Evolutionary conservation across 2,329 filamentous ascomycete genomes (phyloP), one percentile per base, ranked within the genome.

Genomic region (Sordariomycetes sp.): DNA sequence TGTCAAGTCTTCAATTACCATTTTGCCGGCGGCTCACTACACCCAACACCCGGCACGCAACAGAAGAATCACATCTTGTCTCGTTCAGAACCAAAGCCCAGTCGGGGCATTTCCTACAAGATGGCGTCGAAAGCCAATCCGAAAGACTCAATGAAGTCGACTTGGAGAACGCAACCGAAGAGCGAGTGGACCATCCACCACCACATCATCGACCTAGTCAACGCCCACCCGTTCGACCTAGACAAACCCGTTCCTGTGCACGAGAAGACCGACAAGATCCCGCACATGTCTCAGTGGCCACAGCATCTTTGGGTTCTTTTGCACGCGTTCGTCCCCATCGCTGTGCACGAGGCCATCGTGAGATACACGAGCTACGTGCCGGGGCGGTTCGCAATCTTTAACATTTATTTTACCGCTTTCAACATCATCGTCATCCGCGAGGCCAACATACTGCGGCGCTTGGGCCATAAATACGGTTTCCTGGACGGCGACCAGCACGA

Each of bases 401-500:
- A 55, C 11, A 52, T 62, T 32, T 65, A 66, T 42, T 52, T 44
- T 14, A 12, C 51, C 3, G 45, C 50, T n/a, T 62, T 64, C 42
- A 63, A 62, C 30, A 15, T 50, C 7, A 60, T 56, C 27, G 53
- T 54, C n/a, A 55, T 65, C 23, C 57, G 55, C 29, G 50, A 64
- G 33, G 40, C 63, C 5, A 51, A 55, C 16, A 46, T 51, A 5
- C 49, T 66, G 10, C 56, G 60, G 6, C 48, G 48, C 5, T 38
- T 64, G 1, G 60, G 57, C 1, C 58, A 63, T 30, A 39, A 34
- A 1, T 46, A 53, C 16, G 63, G 63, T 5, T 65, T 59, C 35
- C 49, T 66, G 2, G 63, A 66, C 37, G 62, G 63, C 10, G 61
- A 66, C 38, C 53, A 57, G 24, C 61, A 65, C 39, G 54, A 49